Evolutionary conservation across 192 early-diverging fungal species (phyloP).

Genomic region (Coemansia asiatica): DNA sequence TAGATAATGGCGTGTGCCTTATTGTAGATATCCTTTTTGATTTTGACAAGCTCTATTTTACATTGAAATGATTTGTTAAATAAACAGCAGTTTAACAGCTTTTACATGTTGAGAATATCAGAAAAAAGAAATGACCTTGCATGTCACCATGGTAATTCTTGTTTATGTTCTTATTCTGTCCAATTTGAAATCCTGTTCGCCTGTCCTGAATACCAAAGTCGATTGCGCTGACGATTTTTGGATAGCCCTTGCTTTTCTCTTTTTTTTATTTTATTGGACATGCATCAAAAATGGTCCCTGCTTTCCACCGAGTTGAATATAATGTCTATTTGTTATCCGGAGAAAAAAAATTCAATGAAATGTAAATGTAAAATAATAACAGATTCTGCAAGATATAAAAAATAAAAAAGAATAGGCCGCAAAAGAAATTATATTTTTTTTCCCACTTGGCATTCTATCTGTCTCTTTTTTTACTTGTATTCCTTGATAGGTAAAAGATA

Average conservation of each 20-base stretch:
- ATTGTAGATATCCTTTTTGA: neutral
- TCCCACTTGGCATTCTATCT: no score
- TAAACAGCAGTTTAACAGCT: neutral
- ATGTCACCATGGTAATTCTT: neutral
- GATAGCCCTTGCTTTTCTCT: neutral
- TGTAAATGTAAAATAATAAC: no score
- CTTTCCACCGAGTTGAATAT: neutral
- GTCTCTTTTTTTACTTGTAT: no score
- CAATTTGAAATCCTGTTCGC: neutral
- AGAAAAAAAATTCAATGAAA: no score
- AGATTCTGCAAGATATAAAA: no score
- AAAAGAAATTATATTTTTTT: no score
- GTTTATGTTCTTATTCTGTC: neutral
- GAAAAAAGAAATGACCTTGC: neutral
- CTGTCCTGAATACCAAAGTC: neutral
- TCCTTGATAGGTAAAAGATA: neutral
- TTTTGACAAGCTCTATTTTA: neutral
- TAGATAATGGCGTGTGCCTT: neutral
- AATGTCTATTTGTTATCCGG: no score
- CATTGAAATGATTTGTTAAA: neutral
- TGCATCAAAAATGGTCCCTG: neutral
- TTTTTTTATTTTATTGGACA: neutral
- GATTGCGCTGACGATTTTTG: slow-evolving; percentile 1
- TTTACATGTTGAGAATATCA: neutral
- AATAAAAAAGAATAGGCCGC: no score